Conservation (phyloP, 345 rosid species). For the Passiflora organensis region DNA sequence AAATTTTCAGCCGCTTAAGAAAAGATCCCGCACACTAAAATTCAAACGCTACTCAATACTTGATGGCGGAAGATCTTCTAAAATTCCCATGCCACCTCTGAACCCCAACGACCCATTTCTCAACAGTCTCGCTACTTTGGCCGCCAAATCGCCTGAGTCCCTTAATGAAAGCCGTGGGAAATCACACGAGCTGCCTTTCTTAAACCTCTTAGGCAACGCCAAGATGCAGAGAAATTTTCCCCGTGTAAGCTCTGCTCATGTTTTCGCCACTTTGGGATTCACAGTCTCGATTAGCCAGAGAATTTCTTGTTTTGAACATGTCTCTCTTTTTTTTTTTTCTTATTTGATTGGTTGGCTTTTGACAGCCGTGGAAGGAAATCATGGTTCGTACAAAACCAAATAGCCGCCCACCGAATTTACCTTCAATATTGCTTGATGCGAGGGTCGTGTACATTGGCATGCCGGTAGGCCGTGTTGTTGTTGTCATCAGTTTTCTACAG, state of each 20-base stretch:
- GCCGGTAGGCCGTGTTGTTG: constrained; percentile 53
- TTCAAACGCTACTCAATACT: constrained; percentile 29
- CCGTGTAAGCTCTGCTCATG: neutral
- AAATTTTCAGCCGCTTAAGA: too few relatives aligned
- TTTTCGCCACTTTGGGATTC: neutral
- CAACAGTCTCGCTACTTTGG: constrained; percentile 50
- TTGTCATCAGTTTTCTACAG: neutral
- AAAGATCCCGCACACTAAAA: constrained; percentile 12
- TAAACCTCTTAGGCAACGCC: constrained; percentile 73
- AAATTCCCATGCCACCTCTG: constrained; percentile 60
- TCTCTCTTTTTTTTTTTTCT: neutral
- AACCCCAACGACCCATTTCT: constrained; percentile 82
- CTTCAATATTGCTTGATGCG: constrained; percentile 62
- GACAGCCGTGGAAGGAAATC: too few relatives aligned
- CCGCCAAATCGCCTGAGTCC: constrained; percentile 53
- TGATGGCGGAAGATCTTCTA: constrained; percentile 34
- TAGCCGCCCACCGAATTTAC: too few relatives aligned
- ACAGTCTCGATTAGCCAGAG: neutral
- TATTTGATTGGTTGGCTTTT: constrained; percentile 64
- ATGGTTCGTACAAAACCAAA: too few relatives aligned
- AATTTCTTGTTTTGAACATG: too few relatives aligned
- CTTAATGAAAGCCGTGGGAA: constrained; percentile 41
- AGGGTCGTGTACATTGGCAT: constrained; percentile 87
- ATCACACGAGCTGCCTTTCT: constrained; percentile 56
- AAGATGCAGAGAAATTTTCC: neutral